Percentiles rank a stretch among this genome's conserved stretches.
Evolutionary conservation across 345 rosid species (phyloP).

Genomic region (Eutrema heterophyllum): DNA sequence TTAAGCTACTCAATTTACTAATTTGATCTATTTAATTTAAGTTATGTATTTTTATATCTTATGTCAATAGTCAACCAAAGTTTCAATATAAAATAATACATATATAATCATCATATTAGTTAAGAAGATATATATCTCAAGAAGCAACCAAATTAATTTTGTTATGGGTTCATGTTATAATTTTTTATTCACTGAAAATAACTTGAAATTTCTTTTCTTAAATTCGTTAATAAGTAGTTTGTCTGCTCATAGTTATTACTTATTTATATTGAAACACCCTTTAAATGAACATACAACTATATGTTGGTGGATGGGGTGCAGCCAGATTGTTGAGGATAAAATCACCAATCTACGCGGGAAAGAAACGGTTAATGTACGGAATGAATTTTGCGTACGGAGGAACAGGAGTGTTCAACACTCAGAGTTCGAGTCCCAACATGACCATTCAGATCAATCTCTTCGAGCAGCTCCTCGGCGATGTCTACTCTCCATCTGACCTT

Average conservation of each 20-base stretch:
- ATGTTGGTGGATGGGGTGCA: background rate
- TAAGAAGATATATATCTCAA: too few relatives aligned
- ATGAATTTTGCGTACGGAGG: constrained; percentile 90
- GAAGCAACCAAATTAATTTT: too few relatives aligned
- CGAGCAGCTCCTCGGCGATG: constrained; percentile 37
- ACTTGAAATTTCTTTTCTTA: background rate
- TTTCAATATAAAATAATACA: too few relatives aligned
- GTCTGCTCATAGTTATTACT: background rate
- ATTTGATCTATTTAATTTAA: too few relatives aligned
- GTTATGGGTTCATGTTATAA: background rate
- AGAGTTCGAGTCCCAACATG: constrained; percentile 51
- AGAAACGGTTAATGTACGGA: constrained; percentile 39
- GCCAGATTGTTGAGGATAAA: constrained; percentile 35
- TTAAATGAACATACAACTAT: background rate
- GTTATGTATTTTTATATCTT: too few relatives aligned
- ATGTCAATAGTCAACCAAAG: too few relatives aligned
- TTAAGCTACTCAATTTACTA: too few relatives aligned
- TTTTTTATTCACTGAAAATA: background rate
- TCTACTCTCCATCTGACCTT: constrained; percentile 36
- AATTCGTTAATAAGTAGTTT: background rate
- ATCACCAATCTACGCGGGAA: constrained; percentile 46
- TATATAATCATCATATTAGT: too few relatives aligned
- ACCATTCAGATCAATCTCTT: constrained; percentile 57
- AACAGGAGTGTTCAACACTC: constrained; percentile 71
- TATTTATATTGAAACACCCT: background rate